These are phyloP conservation scores for Fistulinella prunicolor DNA, from an alignment of 768 basidiomycete genomes.

Conservation along the genomic window DNA sequence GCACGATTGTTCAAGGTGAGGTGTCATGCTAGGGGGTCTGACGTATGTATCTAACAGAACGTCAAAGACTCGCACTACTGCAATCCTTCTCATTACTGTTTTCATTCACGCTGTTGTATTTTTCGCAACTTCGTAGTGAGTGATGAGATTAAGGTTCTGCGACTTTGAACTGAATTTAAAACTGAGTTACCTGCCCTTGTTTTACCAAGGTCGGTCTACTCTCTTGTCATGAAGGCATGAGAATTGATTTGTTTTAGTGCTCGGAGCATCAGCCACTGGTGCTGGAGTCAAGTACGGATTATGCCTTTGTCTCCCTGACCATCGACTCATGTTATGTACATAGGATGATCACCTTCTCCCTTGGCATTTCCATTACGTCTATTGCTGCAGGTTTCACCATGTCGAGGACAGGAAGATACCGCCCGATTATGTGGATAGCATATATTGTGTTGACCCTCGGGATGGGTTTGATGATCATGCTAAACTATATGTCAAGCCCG, in stretches of 20 bases:
- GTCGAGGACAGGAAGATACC: conserved; percentile 55
- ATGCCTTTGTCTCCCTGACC: neutral
- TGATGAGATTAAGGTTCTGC: neutral
- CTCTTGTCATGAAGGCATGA: neutral
- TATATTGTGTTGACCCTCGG: conserved; percentile 58
- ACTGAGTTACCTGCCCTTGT: conserved; percentile 62
- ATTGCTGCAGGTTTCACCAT: conserved; percentile 56
- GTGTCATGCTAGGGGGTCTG: neutral
- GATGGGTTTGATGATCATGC: conserved; percentile 68
- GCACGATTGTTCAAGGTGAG: conserved; percentile 61
- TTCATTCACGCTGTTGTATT: conserved; percentile 67
- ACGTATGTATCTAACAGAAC: neutral
- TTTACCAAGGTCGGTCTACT: conserved; percentile 56
- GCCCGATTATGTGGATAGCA: conserved; percentile 59
- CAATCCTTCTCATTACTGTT: conserved; percentile 50
- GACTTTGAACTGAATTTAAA: neutral
- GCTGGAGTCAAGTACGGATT: conserved; percentile 55
- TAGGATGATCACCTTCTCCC: conserved; percentile 75
- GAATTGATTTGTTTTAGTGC: conserved; percentile 9
- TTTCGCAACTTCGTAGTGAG: conserved; percentile 43
- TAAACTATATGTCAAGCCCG: conserved; percentile 50
- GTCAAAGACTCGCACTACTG: conserved; percentile 65
- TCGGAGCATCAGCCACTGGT: conserved; percentile 70
- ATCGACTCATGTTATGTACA: neutral
- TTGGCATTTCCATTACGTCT: conserved; percentile 54